phyloP scores from a whole-genome alignment of 768 basidiomycete genomes.

The Porpolomopsis calyptriformis region DNA sequence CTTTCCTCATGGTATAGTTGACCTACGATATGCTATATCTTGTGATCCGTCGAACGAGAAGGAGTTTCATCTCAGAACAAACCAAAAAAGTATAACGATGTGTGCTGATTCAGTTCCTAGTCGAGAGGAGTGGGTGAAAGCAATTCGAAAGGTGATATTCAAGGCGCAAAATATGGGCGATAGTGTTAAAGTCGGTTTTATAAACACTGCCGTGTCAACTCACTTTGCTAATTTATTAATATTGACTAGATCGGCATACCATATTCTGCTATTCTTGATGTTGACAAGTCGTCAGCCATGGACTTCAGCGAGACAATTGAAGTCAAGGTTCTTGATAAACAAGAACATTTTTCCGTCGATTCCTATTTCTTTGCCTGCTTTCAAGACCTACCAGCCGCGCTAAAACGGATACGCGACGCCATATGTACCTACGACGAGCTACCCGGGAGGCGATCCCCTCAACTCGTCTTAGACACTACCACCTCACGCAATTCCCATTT shows the following conservation, averaged over 20 bases:
- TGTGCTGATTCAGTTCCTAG: constrained; percentile 73
- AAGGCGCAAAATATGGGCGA: constrained; percentile 95
- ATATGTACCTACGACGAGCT: constrained; percentile 46
- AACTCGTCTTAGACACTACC: constrained; percentile 52
- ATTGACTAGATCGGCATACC: constrained; percentile 78
- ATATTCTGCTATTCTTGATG: constrained; percentile 78
- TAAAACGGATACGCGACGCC: constrained; percentile 72
- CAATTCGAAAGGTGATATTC: constrained; percentile 88
- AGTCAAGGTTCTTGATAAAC: constrained; percentile 80
- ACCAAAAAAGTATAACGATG: constrained; percentile 62
- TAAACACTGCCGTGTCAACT: background rate
- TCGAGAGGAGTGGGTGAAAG: constrained; percentile 93
- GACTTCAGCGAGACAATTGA: constrained; percentile 97
- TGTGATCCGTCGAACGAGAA: constrained; percentile 75
- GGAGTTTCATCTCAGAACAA: constrained; percentile 75
- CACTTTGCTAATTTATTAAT: constrained; percentile 1
- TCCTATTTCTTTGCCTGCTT: constrained; percentile 97
- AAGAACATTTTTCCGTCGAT: constrained; percentile 67
- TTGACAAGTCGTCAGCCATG: constrained; percentile 79
- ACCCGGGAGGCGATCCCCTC: constrained; percentile 23
- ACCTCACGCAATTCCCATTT: constrained; percentile 23
- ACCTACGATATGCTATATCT: constrained; percentile 83
- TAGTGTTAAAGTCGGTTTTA: constrained; percentile 65
- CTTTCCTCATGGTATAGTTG: constrained; percentile 94
- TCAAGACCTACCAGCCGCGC: constrained; percentile 62